Percentiles rank a stretch among this genome's conserved stretches.
These are phyloP conservation scores for Diaporthe velutina DNA, from an alignment of 2,329 filamentous ascomycete genomes.

Conservation along the genomic window DNA sequence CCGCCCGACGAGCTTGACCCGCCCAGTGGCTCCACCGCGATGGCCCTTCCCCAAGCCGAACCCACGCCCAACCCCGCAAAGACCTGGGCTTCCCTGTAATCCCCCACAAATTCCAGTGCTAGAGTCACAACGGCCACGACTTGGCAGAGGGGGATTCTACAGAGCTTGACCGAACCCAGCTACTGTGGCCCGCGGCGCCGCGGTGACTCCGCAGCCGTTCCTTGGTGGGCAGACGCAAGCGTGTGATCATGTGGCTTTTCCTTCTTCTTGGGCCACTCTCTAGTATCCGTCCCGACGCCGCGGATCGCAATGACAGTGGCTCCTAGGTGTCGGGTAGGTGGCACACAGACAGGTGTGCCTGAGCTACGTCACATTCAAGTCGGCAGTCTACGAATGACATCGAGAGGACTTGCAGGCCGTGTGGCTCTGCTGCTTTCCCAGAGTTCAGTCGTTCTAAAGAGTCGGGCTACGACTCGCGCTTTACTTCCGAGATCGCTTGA, in stretches of 20 bases:
- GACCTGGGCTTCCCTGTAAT: constrained; percentile 10
- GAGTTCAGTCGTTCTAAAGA: too few relatives aligned
- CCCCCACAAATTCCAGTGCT: constrained; percentile 3
- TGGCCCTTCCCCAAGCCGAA: neutral
- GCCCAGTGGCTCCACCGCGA: neutral
- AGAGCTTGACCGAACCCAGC: constrained; percentile 13
- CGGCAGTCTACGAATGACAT: neutral
- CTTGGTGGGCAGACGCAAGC: constrained; percentile 3
- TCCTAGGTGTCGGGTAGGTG: neutral
- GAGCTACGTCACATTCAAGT: neutral
- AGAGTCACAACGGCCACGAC: constrained; percentile 14
- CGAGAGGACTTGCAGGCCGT: too few relatives aligned
- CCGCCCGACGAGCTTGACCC: constrained; percentile 9
- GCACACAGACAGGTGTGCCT: neutral
- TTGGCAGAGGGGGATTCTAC: neutral
- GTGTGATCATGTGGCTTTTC: neutral
- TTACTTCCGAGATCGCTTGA: neutral
- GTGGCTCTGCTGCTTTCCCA: neutral
- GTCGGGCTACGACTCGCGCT: neutral
- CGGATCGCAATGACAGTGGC: neutral
- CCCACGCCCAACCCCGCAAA: constrained; percentile 12
- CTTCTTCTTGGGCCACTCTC: neutral
- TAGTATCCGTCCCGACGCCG: neutral
- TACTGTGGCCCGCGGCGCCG: neutral
- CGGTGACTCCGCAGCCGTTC: neutral